Evolutionary conservation across 176 grass and related monocot species (phyloP).

Genomic region (Musa beccarii): DNA sequence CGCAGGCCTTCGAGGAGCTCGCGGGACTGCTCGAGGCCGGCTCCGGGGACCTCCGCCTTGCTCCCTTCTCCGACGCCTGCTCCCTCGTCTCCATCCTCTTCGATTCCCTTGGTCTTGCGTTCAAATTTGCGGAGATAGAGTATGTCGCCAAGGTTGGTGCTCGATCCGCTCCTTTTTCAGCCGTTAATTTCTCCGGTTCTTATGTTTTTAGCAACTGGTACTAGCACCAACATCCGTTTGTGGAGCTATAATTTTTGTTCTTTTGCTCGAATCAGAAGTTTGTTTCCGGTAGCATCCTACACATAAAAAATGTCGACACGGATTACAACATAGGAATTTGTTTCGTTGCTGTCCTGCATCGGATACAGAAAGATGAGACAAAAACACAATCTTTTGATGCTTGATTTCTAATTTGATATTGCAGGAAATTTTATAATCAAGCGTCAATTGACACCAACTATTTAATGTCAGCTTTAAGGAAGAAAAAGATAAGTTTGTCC

Average conservation of each 20-base stretch:
- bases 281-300: no score
- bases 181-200: neutral
- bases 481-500: no score
- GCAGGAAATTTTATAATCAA: no score
- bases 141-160: conserved; percentile 71
- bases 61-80: conserved; percentile 65
- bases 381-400: no score
- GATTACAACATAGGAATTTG: neutral
- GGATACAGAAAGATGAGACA: neutral
- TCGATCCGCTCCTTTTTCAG: neutral
- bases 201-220: no score
- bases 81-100: conserved; percentile 84
- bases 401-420: no score
- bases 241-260: no score
- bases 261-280: no score
- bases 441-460: no score
- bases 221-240: no score
- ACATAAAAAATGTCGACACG: no score
- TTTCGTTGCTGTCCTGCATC: neutral
- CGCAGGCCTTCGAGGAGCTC: conserved; percentile 81
- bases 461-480: no score
- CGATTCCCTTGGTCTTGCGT: conserved; percentile 79
- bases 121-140: conserved; percentile 94
- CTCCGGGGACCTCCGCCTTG: conserved; percentile 45
- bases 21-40: conserved; percentile 34